These are phyloP conservation scores for Saccharomycopsis selenospora DNA, from an alignment of 805 yeast species.

Conservation along the genomic window DNA sequence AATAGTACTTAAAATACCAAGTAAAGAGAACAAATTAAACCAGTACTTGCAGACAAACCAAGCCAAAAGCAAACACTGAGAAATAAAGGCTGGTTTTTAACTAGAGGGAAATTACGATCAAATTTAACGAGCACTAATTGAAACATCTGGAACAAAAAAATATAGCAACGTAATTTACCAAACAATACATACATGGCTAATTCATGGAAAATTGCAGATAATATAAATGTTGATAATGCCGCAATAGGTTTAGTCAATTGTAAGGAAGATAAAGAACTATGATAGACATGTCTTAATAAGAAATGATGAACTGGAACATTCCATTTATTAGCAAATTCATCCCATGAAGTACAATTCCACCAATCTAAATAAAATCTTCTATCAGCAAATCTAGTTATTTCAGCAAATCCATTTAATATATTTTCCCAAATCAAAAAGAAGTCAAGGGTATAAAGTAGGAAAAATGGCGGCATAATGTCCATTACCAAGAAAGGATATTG, in stretches of 20 bases:
- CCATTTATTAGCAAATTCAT: slow-evolving; percentile 90
- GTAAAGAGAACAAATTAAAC: slow-evolving; percentile 78
- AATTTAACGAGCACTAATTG: slow-evolving; percentile 75
- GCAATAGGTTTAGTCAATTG: slow-evolving; percentile 61
- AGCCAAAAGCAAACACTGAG: slow-evolving; percentile 88
- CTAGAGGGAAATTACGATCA: slow-evolving; percentile 11
- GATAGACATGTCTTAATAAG: slow-evolving; percentile 87
- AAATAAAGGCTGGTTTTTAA: slow-evolving; percentile 48
- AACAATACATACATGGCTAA: slow-evolving; percentile 87
- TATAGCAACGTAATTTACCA: slow-evolving; percentile 69
- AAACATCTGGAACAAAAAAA: slow-evolving; percentile 73
- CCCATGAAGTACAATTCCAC: slow-evolving; percentile 97
- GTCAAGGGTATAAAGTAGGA: slow-evolving; percentile 63
- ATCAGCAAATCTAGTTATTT: slow-evolving; percentile 78
- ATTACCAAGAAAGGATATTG: slow-evolving; percentile 53
- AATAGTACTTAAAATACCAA: slow-evolving; percentile 68
- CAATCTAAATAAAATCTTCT: slow-evolving; percentile 91
- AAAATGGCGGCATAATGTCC: slow-evolving; percentile 75
- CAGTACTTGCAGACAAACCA: slow-evolving; percentile 86
- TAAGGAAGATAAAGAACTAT: slow-evolving; percentile 74
- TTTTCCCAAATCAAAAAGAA: slow-evolving; percentile 96
- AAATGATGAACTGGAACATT: slow-evolving; percentile 90
- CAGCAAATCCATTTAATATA: slow-evolving; percentile 84
- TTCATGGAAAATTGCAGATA: slow-evolving; percentile 84
- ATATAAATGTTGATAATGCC: slow-evolving; percentile 65